Evolutionary conservation across 2,329 filamentous ascomycete genomes (phyloP), one percentile per base, ranked within the genome.

Genomic region (Hypoxylon sp.): DNA sequence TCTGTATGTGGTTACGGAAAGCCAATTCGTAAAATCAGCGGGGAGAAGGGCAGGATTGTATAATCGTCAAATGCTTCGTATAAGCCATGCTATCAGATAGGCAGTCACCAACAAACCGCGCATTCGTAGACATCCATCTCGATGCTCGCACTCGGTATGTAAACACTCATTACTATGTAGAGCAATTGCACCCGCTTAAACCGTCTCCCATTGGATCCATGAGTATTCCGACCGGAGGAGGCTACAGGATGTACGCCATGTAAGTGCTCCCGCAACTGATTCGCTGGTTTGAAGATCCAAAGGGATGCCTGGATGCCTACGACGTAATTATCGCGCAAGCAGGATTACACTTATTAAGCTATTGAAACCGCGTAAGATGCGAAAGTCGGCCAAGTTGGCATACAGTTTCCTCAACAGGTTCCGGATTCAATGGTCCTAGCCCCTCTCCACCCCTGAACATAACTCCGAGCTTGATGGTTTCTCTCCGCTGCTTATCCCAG

Each of bases 301-400:
- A 51, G 43, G 57, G 47, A 43, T 63, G 59, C 58, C 53, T 64
- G 39, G 41, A 27, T 43, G 39, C 21, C 57, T 63, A 61, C 57
- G 27, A 62, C 60, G 54, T 64, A 67, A 65, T 70, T 68, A 70
- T 70, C 67, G 61, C 67, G 64, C 67, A 70, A 61, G 47, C 19
- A 27, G 55, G 43, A 66, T 63, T 63, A 56, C 53, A 45, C 59
- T 62, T 52, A 59, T 54, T 56, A 54, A 61, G 51, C 56, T 53
- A 32, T n/a, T 29, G 37, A 45, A 37, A 32, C 19, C 19, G 52
- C 19, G n/a, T 29, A 37, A 34, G 32, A 32, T 30, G 55, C 51
- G 63, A 61, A 48, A 32, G 34, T 50, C 39, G 56, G 59, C 41
- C 46, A 39, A 21, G 16, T 46, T 61, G 21, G 60, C 48, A 52